Evolutionary conservation across 169 alveolate species (phyloP), one percentile per base, ranked within the genome.

Genomic region (Plasmodium ovale): DNA sequence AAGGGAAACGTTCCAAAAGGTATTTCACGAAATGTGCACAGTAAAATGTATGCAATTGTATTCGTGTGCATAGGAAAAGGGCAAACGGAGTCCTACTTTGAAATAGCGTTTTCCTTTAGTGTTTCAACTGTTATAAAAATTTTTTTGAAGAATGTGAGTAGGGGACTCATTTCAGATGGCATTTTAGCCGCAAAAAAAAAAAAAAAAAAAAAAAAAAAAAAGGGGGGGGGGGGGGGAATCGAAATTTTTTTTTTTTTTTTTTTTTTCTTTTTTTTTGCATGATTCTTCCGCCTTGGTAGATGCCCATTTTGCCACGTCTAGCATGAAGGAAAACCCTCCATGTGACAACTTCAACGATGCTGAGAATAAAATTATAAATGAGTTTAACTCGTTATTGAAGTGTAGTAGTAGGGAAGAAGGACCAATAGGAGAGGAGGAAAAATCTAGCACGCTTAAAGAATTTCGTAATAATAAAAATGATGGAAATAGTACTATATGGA

Each of bases 341-440:
- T 6, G 59, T 16, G 23, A 53, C 23, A 54, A 2, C 0, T 72
- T 51, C 16, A 56, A 72, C 21, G 35, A 39, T 12, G 42, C 2
- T 19, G 77, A 59, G 54, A 74, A 42, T 39, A 27, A 74, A 74
- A 74, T 74, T 39, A 60, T 59, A 25, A 59, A 60, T 14, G 73
- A 42, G 6, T 74, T 74, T 12, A 74, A 74, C n/a, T 56, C 71
- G 3, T 31, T 53, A 4, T 37, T 72, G 56, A 72, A 72, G 58
- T 54, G 12, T 14, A 12, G 23, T 29, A 53, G 21, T 47, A 25
- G 23, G 67, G 16, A 35, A 3, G 47, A 21, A 10, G 14, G 53
- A 3, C 19, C 14, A 10, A 42, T 25, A 49, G 9, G 12, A 12
- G 29, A n/a, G 29, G 27, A 21, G 16, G 54, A 25, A 9, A 44